Percentiles rank a stretch among this genome's conserved stretches.
phyloP scores from a whole-genome alignment of 208 protist genomes.

The Trypanosoma rangeli region DNA sequence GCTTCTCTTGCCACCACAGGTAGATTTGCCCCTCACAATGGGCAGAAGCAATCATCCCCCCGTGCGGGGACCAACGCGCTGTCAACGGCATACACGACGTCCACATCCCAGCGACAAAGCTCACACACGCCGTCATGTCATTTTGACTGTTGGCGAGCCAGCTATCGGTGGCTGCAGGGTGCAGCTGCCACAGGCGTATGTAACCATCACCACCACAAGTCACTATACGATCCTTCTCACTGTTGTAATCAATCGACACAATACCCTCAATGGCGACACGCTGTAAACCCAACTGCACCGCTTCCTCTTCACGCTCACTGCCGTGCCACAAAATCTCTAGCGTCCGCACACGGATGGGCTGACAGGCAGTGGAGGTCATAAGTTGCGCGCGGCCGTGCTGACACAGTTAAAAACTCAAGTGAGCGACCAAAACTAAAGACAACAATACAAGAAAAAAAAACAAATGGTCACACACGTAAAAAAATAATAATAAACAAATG shows the following conservation, averaged over 20 bases:
- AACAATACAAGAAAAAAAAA: constrained; percentile 8
- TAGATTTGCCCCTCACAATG: constrained; percentile 87
- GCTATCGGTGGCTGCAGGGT: constrained; percentile 38
- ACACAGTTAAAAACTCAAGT: background rate
- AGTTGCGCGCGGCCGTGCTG: background rate
- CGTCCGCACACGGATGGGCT: constrained; percentile 66
- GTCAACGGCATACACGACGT: constrained; percentile 78
- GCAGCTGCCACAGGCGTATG: constrained; percentile 68
- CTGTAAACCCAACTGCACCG: constrained; percentile 70
- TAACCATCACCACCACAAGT: constrained; percentile 83
- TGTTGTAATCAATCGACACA: constrained; percentile 74
- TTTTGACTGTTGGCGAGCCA: constrained; percentile 59
- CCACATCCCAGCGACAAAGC: constrained; percentile 57
- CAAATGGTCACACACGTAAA: background rate
- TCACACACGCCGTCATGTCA: constrained; percentile 75
- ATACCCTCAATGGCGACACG: constrained; percentile 72
- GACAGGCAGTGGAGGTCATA: constrained; percentile 12
- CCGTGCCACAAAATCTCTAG: constrained; percentile 88
- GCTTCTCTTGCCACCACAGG: constrained; percentile 75
- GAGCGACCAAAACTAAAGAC: background rate
- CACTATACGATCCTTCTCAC: constrained; percentile 48
- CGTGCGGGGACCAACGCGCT: constrained; percentile 84
- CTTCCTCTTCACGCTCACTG: constrained; percentile 75
- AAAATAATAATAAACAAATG: background rate
- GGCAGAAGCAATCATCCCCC: constrained; percentile 72